Evolutionary conservation across 768 basidiomycete species (phyloP), one percentile per base, ranked within the genome.

Genomic region (Boletus bicolor): DNA sequence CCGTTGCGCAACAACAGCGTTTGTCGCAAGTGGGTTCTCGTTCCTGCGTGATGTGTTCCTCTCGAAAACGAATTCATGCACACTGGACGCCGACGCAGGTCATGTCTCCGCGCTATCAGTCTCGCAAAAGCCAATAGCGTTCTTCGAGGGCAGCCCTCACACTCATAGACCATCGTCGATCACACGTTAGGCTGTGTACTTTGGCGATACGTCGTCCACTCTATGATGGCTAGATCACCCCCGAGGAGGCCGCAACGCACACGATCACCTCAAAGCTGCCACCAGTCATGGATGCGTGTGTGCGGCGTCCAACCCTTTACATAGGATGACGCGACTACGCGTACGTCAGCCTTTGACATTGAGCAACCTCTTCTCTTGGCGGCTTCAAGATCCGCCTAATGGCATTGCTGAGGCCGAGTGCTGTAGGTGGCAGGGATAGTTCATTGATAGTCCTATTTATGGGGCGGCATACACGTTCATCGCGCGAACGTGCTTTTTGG

Each of bases 371-470:
- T 26, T 12, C 6, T 34, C 50, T 41, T 28, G 34, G n/a, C 7
- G 8, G 38, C 56, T 55, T 54, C 49, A 28, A 64, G 60, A 55
- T 68, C 63, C 56, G 51, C 53, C 15, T 38, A 61, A 65, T 55
- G 55, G 34, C 46, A 55, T 39, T 39, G 57, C 12, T 15, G 44
- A 5, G 39, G 26, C 19, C 34, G n/a, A 53, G 53, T 49, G 42
- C 36, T 45, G 35, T 30, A 41, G 35, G 55, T 54, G 42, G 39
- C 45, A 53, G 46, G 49, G 35, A 19, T n/a, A 42, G 59, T 59
- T 55, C 30, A 38, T 41, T 49, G 48, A 49, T 41, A 35, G 10
- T 17, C 49, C 28, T 39, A 26, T 26, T 9, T 39, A 19, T 44
- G 41, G 28, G 35, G 43, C 19, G 57, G 44, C 32, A 35, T 19